Base-by-base conservation (phyloP, 2,329 filamentous ascomycete species). In the Venturia effusa region DNA sequence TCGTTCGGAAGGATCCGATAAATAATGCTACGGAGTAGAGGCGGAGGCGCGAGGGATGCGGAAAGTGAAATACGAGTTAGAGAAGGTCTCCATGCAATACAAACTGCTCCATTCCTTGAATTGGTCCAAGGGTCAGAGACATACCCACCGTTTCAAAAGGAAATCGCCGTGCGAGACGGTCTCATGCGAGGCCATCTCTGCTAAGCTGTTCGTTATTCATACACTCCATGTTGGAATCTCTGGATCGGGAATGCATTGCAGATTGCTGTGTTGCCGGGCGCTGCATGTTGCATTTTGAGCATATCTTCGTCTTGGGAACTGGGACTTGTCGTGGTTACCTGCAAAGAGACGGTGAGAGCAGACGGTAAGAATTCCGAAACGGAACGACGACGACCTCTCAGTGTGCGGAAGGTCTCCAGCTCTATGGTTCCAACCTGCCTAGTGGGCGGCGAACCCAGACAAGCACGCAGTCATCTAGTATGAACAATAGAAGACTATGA, bases 291-390 rank as follows among this genome's bases (percentile, higher is more conserved):
- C 48, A 3, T 8, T 24, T 45, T 22, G 43, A 45, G 24, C 43
- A 48, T 24, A 13, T n/a, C n/a, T n/a, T 39, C 37, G 37, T 15
- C 37, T 54, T 54, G 7, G 48, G 6, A 32, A 10, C 22, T 17
- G 51, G 30, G 51, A 30, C 13, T 24, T 19, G n/a, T 34, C 48
- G 15, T 57, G 30, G 51, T 57, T 37, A 34, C 30, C n/a, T 19
- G 51, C 45, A 34, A 57, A 57, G 51, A 57, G 51, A 57, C 51
- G 51, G 51, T 57, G 51, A 57, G 51, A 34, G 51, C 13, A 34
- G 51, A 57, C 51, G 27, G 51, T 7, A 22, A 34, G 51, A 34
- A 4, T 55, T 34, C 51, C 51, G 51, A 34, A 27, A 24, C 10
- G 51, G 6, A 30, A 32, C 48, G 27, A 55, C 27, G 19, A 32